Conservation (phyloP, 2,329 filamentous ascomycete species). For the Cytospora leucostoma region DNA sequence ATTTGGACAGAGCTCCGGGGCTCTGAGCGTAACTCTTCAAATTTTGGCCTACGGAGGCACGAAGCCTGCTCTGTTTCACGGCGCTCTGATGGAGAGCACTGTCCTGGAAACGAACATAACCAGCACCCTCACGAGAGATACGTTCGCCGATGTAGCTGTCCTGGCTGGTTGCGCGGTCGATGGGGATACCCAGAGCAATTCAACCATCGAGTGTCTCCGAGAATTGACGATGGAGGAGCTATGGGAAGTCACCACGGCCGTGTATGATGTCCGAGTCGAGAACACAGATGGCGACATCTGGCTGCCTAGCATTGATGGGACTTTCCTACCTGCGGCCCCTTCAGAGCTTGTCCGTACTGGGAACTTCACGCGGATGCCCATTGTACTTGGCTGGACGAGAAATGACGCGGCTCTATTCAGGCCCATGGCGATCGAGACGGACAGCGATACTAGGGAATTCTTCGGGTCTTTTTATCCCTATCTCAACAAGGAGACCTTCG, state of each 20-base stretch:
- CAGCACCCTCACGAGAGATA: constrained; percentile 3
- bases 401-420: constrained; percentile 5
- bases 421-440: background rate
- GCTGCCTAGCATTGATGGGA: constrained; percentile 2
- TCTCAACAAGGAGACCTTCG: constrained; percentile 1
- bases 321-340: background rate
- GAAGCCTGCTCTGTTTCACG: background rate
- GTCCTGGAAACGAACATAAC: constrained; percentile 9
- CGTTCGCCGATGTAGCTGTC: constrained; percentile 1
- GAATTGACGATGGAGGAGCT: constrained; percentile 2
- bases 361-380: constrained; percentile 9
- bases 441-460: background rate
- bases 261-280: background rate
- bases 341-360: background rate
- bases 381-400: constrained; percentile 7
- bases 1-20: constrained; percentile 40
- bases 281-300: constrained; percentile 5
- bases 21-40: background rate
- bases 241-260: background rate
- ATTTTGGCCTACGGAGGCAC: constrained; percentile 4
- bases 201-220: background rate
- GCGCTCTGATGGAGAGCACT: constrained; percentile 9
- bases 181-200: background rate
- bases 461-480: background rate
- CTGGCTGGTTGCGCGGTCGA: background rate